These are phyloP conservation scores for Amanita exitialis DNA, from an alignment of 768 basidiomycete species.

Conservation along the genomic window DNA sequence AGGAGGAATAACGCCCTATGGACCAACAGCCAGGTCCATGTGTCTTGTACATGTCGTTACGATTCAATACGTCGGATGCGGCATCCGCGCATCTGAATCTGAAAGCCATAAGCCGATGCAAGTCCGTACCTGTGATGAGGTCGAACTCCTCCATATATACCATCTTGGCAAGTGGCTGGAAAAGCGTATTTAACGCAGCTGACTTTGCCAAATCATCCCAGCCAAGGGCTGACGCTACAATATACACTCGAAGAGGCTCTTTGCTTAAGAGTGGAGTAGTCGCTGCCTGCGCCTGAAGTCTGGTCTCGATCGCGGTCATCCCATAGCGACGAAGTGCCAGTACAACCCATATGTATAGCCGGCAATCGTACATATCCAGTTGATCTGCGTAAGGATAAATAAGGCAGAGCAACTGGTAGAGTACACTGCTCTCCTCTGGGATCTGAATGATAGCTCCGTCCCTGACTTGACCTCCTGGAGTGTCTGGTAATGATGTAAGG, in stretches of 20 bases:
- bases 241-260: not conserved
- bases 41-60: not conserved
- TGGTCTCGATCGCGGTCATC: not conserved
- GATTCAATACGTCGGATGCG: not conserved
- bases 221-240: not conserved
- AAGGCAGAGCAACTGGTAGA: not conserved
- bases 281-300: not conserved
- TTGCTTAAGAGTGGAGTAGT: not conserved
- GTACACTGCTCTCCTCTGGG: not conserved
- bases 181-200: conserved; percentile 3
- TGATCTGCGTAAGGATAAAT: not conserved
- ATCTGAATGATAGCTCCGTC: not conserved
- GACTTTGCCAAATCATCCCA: not conserved
- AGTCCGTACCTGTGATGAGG: not conserved
- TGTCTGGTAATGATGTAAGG: conserved; percentile 15
- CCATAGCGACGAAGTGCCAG: not conserved
- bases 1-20: too few relatives aligned
- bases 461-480: not conserved
- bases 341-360: not conserved
- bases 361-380: not conserved
- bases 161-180: not conserved
- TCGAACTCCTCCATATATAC: not conserved
- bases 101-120: not conserved
- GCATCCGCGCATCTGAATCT: conserved; percentile 3
- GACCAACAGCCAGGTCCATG: not conserved